Conservation (phyloP, 805 yeast species). For the Millerozyma miso region DNA sequence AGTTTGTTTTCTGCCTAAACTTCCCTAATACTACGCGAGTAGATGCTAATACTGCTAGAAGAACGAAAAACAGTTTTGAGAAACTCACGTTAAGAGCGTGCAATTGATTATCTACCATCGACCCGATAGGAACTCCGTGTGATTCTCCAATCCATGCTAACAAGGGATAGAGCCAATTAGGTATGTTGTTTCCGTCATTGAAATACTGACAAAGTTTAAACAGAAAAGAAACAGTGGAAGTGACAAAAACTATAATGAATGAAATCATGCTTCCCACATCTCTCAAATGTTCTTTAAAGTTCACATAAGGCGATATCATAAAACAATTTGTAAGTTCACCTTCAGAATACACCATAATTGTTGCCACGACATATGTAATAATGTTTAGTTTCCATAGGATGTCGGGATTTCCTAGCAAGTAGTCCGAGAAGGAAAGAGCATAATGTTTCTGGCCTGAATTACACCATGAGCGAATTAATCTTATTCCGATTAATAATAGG, state of each 20-base stretch:
- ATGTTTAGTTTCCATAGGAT: conserved; percentile 48
- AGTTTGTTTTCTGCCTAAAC: conserved; percentile 18
- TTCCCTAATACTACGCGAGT: conserved; percentile 26
- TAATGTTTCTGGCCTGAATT: conserved; percentile 83
- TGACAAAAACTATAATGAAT: conserved; percentile 43
- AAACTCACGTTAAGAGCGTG: conserved; percentile 22
- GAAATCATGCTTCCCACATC: conserved; percentile 30
- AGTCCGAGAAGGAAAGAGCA: conserved; percentile 36
- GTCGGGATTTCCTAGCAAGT: conserved; percentile 28
- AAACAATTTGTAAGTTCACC: conserved; percentile 23
- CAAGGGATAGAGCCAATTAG: conserved; percentile 28
- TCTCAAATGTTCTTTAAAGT: conserved; percentile 5
- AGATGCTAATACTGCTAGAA: conserved; percentile 25
- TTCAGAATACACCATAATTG: conserved; percentile 16
- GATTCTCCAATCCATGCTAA: conserved; percentile 26
- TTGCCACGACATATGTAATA: conserved; percentile 30
- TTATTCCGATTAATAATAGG: conserved; percentile 31
- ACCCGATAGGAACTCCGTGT: conserved; percentile 23
- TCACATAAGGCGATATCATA: conserved; percentile 7
- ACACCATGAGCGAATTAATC: conserved; percentile 79
- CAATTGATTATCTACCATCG: conserved; percentile 12
- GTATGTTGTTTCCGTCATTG: conserved; percentile 53
- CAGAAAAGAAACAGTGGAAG: conserved; percentile 42
- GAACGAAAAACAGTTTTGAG: conserved; percentile 20
- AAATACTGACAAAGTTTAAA: conserved; percentile 54